Base-by-base conservation (phyloP, 768 basidiomycete species). In the Amanita pallidorosea region DNA sequence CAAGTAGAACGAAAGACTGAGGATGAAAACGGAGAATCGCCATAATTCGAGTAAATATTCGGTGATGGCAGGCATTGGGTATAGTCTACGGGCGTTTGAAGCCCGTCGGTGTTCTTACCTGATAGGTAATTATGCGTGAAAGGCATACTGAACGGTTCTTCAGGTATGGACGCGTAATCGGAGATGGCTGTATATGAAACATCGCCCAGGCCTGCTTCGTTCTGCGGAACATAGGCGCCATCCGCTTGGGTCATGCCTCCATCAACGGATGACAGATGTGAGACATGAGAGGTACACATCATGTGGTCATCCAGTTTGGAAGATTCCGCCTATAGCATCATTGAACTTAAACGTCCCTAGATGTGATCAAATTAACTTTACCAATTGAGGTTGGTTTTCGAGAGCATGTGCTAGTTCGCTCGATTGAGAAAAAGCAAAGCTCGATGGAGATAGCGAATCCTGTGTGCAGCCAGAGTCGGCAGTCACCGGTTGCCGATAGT, bases 321-420 rank as follows among this genome's bases (percentile, higher is more conserved):
- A 51, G 43, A 33, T 7, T 23, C 34, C 42, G 34, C 23, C 42
- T 45, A 35, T 43, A 9, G 23, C 22, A 33, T 18, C 17, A 43
- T 7, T 51, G 11, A 51, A 31, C 29, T 49, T 31, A 48, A 29
- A 38, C 18, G 17, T 31, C 40, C 23, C 27, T 27, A 29, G 27
- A 40, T 42, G 23, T 13, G 7, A 48, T 38, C 34, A 38, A 25
- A n/a, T 20, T n/a, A n/a, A 18, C 37, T 33, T 41, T 54, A 65
- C 65, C 63, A 58, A 57, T 45, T 60, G 58, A 43, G 55, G 25
- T 50, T 61, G 57, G 46, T 56, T 62, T 42, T 60, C 56, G 40
- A 62, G 55, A 5, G 62, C 64, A 37, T 59, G 63, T 7, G 62
- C 62, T 27, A 65, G 55, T 49, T 62, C 64, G 45, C 64, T 63